Evolutionary conservation across 805 yeast genomes (phyloP), one percentile per base, ranked within the genome.

Genomic region (Ogataea henricii): DNA sequence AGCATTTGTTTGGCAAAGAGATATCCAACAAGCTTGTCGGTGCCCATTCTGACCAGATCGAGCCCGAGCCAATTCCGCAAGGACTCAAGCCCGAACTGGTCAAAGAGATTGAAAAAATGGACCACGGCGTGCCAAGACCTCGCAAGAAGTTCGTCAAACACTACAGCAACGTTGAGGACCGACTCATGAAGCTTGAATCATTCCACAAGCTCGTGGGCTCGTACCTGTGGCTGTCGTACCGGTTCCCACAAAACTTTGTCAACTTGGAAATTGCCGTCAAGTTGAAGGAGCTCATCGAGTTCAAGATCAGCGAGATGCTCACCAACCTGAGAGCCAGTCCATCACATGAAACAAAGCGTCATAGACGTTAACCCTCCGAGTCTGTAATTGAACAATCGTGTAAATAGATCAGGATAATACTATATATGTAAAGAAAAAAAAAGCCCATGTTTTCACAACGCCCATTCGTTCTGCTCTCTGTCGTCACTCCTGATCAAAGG

Each of bases 191-290:
- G 26, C 67, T 83, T 17, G 97, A 90, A 62, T 74, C 76, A 4
- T 69, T 85, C 49, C 96, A 90, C 67, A 81, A 81, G 54, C 69
- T 79, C 38, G 74, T 88, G 14, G 76, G 83, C 55, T 67, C 87
- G 6, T 92, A 81, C 60, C 70, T 89, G 61, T 92, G 99, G 99
- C 72, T 92, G 52, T 77, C 87, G 46, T 91, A 88, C 63, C 72
- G 97, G 59, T 92, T 85, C 72, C 96, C 97, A 1, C 81, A 85
- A 25, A 75, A 81, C 43, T 88, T 90, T 57, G 78, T 86, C 14
- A 96, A 89, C 64, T 72, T 81, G 13, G 87, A 83, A 49, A 78
- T 89, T 40, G 96, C 96, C 0, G 63, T 66, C 20, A 87, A 86
- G 46, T 65, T 89, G 57, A 87, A 87, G 62, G 70, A 78, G 23